Evolutionary conservation across 1,284 basidiomycete species (phyloP).

Genomic region (Ganoderma lucidum): DNA sequence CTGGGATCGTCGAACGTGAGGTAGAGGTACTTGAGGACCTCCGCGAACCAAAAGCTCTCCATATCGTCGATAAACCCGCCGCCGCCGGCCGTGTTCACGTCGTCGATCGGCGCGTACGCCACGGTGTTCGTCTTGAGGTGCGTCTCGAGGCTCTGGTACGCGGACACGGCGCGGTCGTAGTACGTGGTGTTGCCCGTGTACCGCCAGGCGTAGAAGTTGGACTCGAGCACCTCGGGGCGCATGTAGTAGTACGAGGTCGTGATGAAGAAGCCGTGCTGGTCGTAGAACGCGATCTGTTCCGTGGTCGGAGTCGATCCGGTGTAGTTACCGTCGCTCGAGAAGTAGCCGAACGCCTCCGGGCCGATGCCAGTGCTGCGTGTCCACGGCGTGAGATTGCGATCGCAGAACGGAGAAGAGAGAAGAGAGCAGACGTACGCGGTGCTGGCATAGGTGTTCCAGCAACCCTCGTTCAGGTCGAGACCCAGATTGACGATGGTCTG

Average conservation of each 20-base stretch:
- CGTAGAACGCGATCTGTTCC: slow-evolving; percentile 56
- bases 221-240: slow-evolving; percentile 78
- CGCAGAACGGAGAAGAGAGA: neutral
- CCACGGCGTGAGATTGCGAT: neutral
- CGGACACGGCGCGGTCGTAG: slow-evolving; percentile 47
- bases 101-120: slow-evolving; percentile 52
- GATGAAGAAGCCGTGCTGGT: slow-evolving; percentile 74
- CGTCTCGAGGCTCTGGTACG: slow-evolving; percentile 47
- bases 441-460: slow-evolving; percentile 80
- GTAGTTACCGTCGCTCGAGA: slow-evolving; percentile 61
- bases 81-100: slow-evolving; percentile 53
- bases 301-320: slow-evolving; percentile 53
- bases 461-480: slow-evolving; percentile 68
- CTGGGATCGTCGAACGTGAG: slow-evolving; percentile 77
- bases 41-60: slow-evolving; percentile 82
- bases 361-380: slow-evolving; percentile 71
- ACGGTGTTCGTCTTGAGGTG: slow-evolving; percentile 51
- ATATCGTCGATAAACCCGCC: slow-evolving; percentile 61
- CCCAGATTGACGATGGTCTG: slow-evolving; percentile 70
- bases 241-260: slow-evolving; percentile 52
- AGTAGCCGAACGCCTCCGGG: slow-evolving; percentile 70
- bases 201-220: slow-evolving; percentile 81
- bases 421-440: slow-evolving; percentile 57
- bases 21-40: slow-evolving; percentile 79
- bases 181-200: slow-evolving; percentile 64